Conservation (phyloP, 257 asterid genomes). For the Coffea eugenioides region DNA sequence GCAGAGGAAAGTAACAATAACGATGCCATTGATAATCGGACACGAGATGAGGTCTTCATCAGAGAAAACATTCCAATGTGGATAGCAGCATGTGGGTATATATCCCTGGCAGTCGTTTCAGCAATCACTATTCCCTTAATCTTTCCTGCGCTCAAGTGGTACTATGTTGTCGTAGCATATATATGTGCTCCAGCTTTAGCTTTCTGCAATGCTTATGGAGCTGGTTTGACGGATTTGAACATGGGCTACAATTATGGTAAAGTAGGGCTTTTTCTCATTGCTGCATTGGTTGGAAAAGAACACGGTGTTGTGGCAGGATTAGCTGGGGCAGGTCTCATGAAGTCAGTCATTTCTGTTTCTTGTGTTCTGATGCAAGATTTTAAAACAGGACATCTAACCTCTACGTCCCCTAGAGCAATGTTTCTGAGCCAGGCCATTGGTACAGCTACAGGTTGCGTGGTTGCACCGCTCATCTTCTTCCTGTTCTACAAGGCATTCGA, state of each 20-base stretch:
- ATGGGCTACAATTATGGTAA: constrained; percentile 77
- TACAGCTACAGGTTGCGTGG: constrained; percentile 60
- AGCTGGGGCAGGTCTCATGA: constrained; percentile 70
- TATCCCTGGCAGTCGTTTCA: constrained; percentile 39
- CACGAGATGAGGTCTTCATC: constrained; percentile 41
- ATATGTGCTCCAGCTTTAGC: constrained; percentile 59
- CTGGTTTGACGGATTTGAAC: constrained; percentile 79
- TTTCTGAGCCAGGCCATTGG: constrained; percentile 67
- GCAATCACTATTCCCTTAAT: constrained; percentile 50
- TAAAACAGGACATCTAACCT: constrained; percentile 68
- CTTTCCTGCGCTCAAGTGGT: constrained; percentile 74
- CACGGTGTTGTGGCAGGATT: constrained; percentile 75
- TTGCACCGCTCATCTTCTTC: constrained; percentile 60
- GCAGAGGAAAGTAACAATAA: constrained; percentile 27
- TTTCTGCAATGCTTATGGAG: constrained; percentile 83
- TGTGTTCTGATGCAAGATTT: constrained; percentile 70
- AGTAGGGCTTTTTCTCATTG: constrained; percentile 65
- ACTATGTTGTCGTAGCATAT: constrained; percentile 59
- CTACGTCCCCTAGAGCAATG: constrained; percentile 68
- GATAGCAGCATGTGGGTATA: constrained; percentile 52
- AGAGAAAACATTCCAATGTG: constrained; percentile 61
- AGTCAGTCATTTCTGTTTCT: constrained; percentile 56
- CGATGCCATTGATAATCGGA: constrained; percentile 16
- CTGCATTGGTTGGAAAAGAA: constrained; percentile 69
- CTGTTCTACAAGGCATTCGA: constrained; percentile 74